Base-by-base conservation (phyloP, 2,329 filamentous ascomycete genomes). In the Emydomyces testavorans region DNA sequence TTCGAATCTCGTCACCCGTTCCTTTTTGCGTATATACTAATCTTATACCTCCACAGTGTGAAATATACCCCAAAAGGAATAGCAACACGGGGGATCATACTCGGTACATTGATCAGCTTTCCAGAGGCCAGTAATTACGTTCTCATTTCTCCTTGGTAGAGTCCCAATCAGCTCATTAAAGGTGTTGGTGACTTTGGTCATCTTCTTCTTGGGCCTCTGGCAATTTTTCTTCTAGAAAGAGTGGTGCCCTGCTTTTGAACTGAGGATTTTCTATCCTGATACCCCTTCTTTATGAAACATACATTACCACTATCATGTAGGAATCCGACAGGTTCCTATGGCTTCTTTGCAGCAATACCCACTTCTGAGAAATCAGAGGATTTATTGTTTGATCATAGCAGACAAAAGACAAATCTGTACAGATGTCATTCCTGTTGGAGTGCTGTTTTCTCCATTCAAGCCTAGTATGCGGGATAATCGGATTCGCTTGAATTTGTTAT, bases 261-360 rank as follows among this genome's bases (percentile, higher is more conserved):
- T 31, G 29, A n/a, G 3, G 11, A 11, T 31, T n/a, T 31, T 31
- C n/a, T 31, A 3, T 31, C 29, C 29, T 35, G 29, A 43, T 35
- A 34, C 40, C 40, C 40, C 34, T 43, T 43, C 40, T 34, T 43
- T 34, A 34, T 34, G 11, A 21, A 10, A n/a, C 10, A 11, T 32
- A 18, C 29, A 23, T 43, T 11, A 11, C 8, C 10, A 16, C 23
- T 43, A 13, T 8, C 40, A 43, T 43, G 40, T 35, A 34, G 26
- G 34, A 46, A 46, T 23, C 43, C 23, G 13, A 11, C 2, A 26
- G 34, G 43, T 31, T 28, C 7, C 34, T 29, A 4, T 10, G 21
- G 16, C 2, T 20, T 28, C 6, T 35, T 44, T 36, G 18, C 29
- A 31, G 20, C 16, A 13, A 23, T 23, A 2, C 18, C n/a, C 8